Conservation (phyloP, 2,329 filamentous ascomycete genomes). For the Aspergillus candidus region DNA sequence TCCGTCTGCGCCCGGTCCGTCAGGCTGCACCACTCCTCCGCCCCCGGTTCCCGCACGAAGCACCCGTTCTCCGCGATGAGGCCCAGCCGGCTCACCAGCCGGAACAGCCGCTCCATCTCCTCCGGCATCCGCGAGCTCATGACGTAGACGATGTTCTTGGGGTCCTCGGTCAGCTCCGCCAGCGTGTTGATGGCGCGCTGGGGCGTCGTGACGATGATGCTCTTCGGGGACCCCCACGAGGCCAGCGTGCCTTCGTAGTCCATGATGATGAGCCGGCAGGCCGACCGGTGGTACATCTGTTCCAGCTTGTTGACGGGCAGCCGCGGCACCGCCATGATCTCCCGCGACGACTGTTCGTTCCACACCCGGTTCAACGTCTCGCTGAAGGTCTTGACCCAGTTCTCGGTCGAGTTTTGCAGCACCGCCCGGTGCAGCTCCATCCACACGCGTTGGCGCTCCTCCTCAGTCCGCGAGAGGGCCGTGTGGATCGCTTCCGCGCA, state of each 20-base stretch:
- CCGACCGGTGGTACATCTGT: conserved; percentile 59
- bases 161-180: conserved; percentile 72
- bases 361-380: conserved; percentile 67
- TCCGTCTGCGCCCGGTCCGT: conserved; percentile 64
- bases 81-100: conserved; percentile 73
- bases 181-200: conserved; percentile 78
- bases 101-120: conserved; percentile 81
- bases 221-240: conserved; percentile 75
- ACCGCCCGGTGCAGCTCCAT: conserved; percentile 66
- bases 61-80: conserved; percentile 93
- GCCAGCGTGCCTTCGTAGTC: conserved; percentile 93
- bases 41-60: conserved; percentile 69
- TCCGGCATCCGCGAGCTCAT: conserved; percentile 87
- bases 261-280: conserved; percentile 74
- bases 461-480: conserved; percentile 71
- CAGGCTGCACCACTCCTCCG: conserved; percentile 69
- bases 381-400: conserved; percentile 77
- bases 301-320: conserved; percentile 63
- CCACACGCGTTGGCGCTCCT: conserved; percentile 72
- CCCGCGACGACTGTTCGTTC: conserved; percentile 76
- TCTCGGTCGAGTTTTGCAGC: conserved; percentile 71
- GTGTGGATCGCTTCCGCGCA: conserved; percentile 79
- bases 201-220: conserved; percentile 79
- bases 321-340: conserved; percentile 80
- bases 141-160: conserved; percentile 80